Evolutionary conservation across 2,329 filamentous ascomycete genomes (phyloP).

Genomic region (Ceratocystis diversiconidia): DNA sequence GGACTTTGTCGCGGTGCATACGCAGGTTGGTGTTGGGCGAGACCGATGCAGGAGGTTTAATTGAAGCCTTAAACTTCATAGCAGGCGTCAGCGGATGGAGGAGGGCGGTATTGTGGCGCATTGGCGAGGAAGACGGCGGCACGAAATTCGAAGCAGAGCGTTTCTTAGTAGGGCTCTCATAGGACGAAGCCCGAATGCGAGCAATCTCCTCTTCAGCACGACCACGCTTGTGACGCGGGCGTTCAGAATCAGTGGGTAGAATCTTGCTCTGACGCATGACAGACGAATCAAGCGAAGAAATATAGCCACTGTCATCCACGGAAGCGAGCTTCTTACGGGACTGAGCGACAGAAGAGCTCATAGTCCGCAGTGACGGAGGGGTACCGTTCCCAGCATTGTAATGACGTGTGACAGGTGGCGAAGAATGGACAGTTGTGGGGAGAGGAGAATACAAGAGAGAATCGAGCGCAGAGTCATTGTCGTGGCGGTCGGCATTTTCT

Average conservation of each 20-base stretch:
- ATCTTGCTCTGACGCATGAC: slow-evolving; percentile 55
- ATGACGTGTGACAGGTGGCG: slow-evolving; percentile 62
- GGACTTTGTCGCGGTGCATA: slow-evolving; percentile 73
- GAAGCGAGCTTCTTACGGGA: slow-evolving; percentile 61
- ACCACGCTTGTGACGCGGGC: slow-evolving; percentile 70
- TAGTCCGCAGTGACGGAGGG: slow-evolving; percentile 51
- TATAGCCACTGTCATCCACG: slow-evolving; percentile 89
- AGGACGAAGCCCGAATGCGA: slow-evolving; percentile 79
- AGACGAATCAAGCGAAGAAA: slow-evolving; percentile 89
- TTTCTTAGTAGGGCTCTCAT: slow-evolving; percentile 72
- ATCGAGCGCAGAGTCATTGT: slow-evolving; percentile 27
- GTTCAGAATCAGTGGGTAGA: slow-evolving; percentile 65
- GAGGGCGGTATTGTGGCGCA: slow-evolving; percentile 44
- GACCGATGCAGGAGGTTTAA: slow-evolving; percentile 52
- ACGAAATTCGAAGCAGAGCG: slow-evolving; percentile 39
- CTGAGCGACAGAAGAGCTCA: slow-evolving; percentile 48
- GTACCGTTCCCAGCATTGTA: slow-evolving; percentile 51
- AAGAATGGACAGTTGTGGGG: slow-evolving; percentile 64
- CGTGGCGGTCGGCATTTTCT: slow-evolving; percentile 30
- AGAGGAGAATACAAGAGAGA: slow-evolving; percentile 57
- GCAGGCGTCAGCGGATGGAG: slow-evolving; percentile 69
- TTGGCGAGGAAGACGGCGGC: slow-evolving; percentile 52
- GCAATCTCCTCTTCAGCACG: slow-evolving; percentile 93
- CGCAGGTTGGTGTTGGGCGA: slow-evolving; percentile 88
- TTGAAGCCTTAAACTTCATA: slow-evolving; percentile 59